Evolutionary conservation across 2,329 filamentous ascomycete genomes (phyloP), one percentile per base, ranked within the genome.

Genomic region (Hypoxylon sp.): DNA sequence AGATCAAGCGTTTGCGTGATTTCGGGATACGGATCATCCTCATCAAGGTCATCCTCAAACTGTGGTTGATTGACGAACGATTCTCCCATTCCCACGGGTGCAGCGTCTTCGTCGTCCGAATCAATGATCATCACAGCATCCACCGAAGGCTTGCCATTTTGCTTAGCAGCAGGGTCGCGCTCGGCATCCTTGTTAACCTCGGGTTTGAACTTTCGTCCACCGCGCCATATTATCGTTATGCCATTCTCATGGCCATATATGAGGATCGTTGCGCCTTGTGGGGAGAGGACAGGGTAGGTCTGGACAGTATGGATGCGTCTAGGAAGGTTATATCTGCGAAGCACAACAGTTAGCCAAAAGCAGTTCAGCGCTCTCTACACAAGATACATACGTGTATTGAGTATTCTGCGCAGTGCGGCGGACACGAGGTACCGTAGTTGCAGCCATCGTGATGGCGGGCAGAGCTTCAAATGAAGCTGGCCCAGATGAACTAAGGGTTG

Each of bases 221-320:
- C 89, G 45, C 87, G 84, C 89, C 89, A 91, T 23, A 88, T 77
- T 38, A 91, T 73, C 2, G 85, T 88, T 45, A 90, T 78, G 48
- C 89, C 89, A 76, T 86, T 88, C 65, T 90, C 87, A 72, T 90
- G 88, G 49, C 86, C 88, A 72, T 90, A 90, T 48, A 91, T 78
- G 25, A 91, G 76, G 73, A 91, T 84, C 2, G 85, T 87, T 5
- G 89, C 89, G 36, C 89, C 89, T 73, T 91, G 89, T 1, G 87
- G 84, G 1, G 89, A 89, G 63, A 83, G 82, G 17, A 89, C 81
- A 0, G 89, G 89, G 73, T 90, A 90, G 3, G 84, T 84, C 71
- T 89, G 86, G 53, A 89, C 82, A 73, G 87, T 82, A 76, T 90
- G 82, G 51, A 89, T 81, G 65, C 88, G 86, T 65, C 85, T 83